Base-by-base conservation (phyloP, 805 yeast species). In the Ogataea degrootiae region DNA sequence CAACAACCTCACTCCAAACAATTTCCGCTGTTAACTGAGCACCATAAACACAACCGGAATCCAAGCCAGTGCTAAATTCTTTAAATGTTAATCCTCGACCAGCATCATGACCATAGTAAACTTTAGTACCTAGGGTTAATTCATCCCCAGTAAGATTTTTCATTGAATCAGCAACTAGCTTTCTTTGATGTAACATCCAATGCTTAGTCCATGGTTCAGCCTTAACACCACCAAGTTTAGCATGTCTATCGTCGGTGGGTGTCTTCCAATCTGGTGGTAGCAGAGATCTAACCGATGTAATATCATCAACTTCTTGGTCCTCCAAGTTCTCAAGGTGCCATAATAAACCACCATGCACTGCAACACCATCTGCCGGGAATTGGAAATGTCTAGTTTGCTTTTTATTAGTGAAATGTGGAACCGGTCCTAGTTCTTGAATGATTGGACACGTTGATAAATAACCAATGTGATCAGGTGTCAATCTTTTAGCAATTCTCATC, bases 21-120 rank as follows among this genome's bases (percentile, higher is more conserved):
- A 83, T 73, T 61, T 82, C 65, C 0, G 91, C 95, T 31, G 83
- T 73, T 42, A 91, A 71, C 49, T 75, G 63, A 12, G 80, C 83
- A 4, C 96, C 97, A 49, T 77, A 76, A 48, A 82, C 86, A 71
- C 97, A 91, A 1, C 87, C 87, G 11, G 87, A 71, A 60, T 92
- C 98, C 37, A 91, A 68, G 0, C 97, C 98, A 57, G 78, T 80
- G 3, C 96, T 73, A 63, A 73, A 88, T 51, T 77, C 75, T 53
- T 76, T 76, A 43, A 83, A 53, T 46, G 77, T 80, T 43, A 90
- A 74, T 1, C 97, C 96, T 46, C 83, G 70, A 46, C 80, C 72
- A 4, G 97, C 95, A 61, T 88, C 95, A 61, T 91, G 98, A 1
- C 97, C 98, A 61, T 91, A 91, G 57, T 79, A 80, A 4, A 87